These are phyloP conservation scores for Austroboletus sp. DNA, from an alignment of 1,284 basidiomycete species.

Conservation along the genomic window DNA sequence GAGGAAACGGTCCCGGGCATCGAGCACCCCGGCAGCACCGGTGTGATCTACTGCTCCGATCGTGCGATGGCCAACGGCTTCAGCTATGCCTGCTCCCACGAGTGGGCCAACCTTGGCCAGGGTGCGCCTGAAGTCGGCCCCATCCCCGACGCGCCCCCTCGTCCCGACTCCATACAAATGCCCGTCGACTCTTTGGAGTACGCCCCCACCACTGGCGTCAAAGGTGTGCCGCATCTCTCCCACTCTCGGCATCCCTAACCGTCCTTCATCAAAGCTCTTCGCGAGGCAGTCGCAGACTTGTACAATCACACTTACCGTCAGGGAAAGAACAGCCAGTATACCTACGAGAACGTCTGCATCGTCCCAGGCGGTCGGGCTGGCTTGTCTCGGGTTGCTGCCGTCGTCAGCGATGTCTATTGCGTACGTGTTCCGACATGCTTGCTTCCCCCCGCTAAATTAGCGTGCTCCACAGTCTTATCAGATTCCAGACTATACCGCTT, in stretches of 20 bases:
- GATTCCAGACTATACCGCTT: slow-evolving; percentile 83
- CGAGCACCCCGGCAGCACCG: slow-evolving; percentile 68
- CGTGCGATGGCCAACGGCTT: slow-evolving; percentile 86
- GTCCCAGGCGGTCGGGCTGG: slow-evolving; percentile 87
- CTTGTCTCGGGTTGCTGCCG: slow-evolving; percentile 83
- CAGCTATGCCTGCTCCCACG: slow-evolving; percentile 66
- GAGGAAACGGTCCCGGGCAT: slow-evolving; percentile 82
- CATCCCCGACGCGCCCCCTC: slow-evolving; percentile 66
- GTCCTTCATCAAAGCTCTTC: slow-evolving; percentile 33
- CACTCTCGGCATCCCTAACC: not conserved
- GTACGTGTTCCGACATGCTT: slow-evolving; percentile 34
- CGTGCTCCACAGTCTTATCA: slow-evolving; percentile 60
- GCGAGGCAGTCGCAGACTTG: slow-evolving; percentile 74
- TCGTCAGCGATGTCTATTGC: slow-evolving; percentile 78
- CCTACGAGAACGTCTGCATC: slow-evolving; percentile 85
- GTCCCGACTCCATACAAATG: slow-evolving; percentile 58
- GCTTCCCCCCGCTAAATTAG: slow-evolving; percentile 1
- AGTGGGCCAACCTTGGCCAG: slow-evolving; percentile 82
- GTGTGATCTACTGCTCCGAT: slow-evolving; percentile 84
- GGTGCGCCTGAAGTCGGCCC: slow-evolving; percentile 85
- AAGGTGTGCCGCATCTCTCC: slow-evolving; percentile 45
- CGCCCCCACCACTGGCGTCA: slow-evolving; percentile 87
- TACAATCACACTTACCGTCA: slow-evolving; percentile 86
- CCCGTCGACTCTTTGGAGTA: slow-evolving; percentile 81
- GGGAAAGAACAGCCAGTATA: slow-evolving; percentile 77